Base-by-base conservation (phyloP, 768 basidiomycete species). In the Terana coerulea region DNA sequence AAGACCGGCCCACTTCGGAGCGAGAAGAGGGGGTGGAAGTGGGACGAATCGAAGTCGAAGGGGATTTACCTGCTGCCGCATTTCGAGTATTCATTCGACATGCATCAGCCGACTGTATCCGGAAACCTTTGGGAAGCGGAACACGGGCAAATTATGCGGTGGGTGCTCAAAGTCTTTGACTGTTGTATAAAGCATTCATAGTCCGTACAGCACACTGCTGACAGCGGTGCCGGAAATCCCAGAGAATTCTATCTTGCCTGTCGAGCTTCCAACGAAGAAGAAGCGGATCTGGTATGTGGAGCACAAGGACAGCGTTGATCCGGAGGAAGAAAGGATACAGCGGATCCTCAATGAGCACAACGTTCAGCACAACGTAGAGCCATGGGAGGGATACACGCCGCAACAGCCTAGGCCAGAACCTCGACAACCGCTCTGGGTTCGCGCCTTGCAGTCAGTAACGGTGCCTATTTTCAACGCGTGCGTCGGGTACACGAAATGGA, bases 31-130 rank as follows among this genome's bases (percentile, higher is more conserved):
- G 17, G 3, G 9, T 2, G 3, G 31, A 8, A 19, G 8, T 46
- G 45, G 45, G 31, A 30, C 45, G 19, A 31, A 33, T 5, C 15
- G 8, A 30, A 22, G 17, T 22, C 19, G 19, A 8, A 7, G 19
- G 30, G 30, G n/a, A 15, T 50, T 11, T 50, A 30, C 33, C 39
- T 50, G 6, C 39, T 50, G 26, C 49, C 49, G 49, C 49, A 50
- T 29, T 40, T 41, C 39, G 49, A 50, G 19, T 50, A 50, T 30
- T 41, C 49, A 3, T 50, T 42, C 29, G 49, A 50, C 29, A 12
- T 42, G 8, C 8, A 31, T 19, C 37, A 40, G 19, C 1, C 5
- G 24, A 24, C 33, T 12, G n/a, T 40, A 15, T 29, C 29, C 2
- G 49, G 37, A n/a, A 28, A 15, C 2, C 24, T 30, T 19, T 41